Percentiles rank a stretch among this genome's conserved stretches.
These are phyloP conservation scores for Pseudopithomyces maydicus DNA, from an alignment of 2,329 filamentous ascomycete species.

Conservation along the genomic window DNA sequence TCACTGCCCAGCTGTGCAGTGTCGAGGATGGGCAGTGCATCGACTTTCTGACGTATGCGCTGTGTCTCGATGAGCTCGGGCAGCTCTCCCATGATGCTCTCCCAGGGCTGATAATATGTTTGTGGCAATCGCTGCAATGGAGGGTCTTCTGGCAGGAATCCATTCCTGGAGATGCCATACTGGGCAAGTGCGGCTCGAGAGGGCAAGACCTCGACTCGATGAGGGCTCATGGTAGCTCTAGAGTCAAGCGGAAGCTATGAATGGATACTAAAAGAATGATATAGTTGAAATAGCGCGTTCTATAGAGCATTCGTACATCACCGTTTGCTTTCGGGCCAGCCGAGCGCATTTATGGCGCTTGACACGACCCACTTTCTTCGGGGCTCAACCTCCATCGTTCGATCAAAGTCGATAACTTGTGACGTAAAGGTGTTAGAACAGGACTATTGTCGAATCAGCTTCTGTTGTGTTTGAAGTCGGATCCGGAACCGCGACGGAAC, in stretches of 20 bases:
- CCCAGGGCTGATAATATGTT: slow-evolving; percentile 88
- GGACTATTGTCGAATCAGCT: background rate
- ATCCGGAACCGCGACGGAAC: background rate
- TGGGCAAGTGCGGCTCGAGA: slow-evolving; percentile 59
- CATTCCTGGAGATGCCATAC: slow-evolving; percentile 78
- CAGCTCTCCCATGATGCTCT: slow-evolving; percentile 75
- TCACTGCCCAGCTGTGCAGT: slow-evolving; percentile 75
- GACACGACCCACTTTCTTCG: background rate
- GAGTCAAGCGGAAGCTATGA: background rate
- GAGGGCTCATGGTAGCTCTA: slow-evolving; percentile 31
- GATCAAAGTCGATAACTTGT: background rate
- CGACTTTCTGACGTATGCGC: slow-evolving; percentile 72
- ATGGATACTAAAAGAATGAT: background rate
- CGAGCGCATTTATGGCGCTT: background rate
- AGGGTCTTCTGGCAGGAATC: slow-evolving; percentile 77
- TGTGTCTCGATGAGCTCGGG: slow-evolving; percentile 77
- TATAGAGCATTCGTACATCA: background rate
- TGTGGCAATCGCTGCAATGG: slow-evolving; percentile 77
- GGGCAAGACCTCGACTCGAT: slow-evolving; percentile 29
- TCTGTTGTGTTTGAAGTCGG: background rate
- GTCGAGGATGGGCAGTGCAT: slow-evolving; percentile 74
- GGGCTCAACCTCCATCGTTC: background rate
- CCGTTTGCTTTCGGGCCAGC: background rate
- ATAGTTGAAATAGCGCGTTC: background rate
- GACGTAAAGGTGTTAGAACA: background rate